Percentiles rank a stretch among this genome's conserved stretches.
These are phyloP conservation scores for Trametes meyenii DNA, from an alignment of 768 basidiomycete species.

Conservation along the genomic window DNA sequence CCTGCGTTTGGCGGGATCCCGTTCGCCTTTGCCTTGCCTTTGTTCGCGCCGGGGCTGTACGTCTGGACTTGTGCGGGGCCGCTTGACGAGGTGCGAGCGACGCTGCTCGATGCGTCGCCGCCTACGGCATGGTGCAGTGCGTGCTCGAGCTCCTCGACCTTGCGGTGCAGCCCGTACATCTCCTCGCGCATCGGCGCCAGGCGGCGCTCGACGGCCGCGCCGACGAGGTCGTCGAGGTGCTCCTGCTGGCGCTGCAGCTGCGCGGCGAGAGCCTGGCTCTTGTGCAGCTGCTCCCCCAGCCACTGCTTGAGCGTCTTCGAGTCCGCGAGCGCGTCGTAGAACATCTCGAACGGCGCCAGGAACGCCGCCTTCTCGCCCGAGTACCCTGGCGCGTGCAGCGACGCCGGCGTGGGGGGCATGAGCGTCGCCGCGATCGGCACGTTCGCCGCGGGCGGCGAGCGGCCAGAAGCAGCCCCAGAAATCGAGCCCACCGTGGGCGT, in stretches of 20 bases:
- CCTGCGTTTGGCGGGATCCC: constrained; percentile 18
- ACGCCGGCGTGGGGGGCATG: constrained; percentile 71
- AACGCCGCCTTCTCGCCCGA: constrained; percentile 74
- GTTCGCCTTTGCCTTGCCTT: constrained; percentile 30
- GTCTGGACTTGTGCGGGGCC: constrained; percentile 10
- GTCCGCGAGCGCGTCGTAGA: constrained; percentile 85
- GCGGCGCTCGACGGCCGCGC: constrained; percentile 62
- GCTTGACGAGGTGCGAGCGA: neutral
- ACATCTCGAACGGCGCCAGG: constrained; percentile 78
- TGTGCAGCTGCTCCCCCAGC: constrained; percentile 73
- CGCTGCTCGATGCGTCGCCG: neutral
- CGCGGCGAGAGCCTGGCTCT: constrained; percentile 58
- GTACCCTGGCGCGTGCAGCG: constrained; percentile 62
- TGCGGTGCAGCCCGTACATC: constrained; percentile 56
- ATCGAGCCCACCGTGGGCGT: constrained; percentile 15
- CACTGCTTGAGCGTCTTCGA: constrained; percentile 77
- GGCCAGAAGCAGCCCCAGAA: constrained; percentile 36
- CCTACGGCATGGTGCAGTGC: constrained; percentile 34
- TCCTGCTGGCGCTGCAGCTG: constrained; percentile 70
- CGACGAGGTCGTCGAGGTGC: constrained; percentile 59
- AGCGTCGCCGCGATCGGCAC: constrained; percentile 69
- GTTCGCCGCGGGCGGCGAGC: constrained; percentile 59
- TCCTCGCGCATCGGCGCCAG: constrained; percentile 63
- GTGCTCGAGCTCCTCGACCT: constrained; percentile 72
- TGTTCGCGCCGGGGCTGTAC: constrained; percentile 26